phyloP scores from a whole-genome alignment of 1,284 basidiomycete genomes.

The Rhodotorula sp. region DNA sequence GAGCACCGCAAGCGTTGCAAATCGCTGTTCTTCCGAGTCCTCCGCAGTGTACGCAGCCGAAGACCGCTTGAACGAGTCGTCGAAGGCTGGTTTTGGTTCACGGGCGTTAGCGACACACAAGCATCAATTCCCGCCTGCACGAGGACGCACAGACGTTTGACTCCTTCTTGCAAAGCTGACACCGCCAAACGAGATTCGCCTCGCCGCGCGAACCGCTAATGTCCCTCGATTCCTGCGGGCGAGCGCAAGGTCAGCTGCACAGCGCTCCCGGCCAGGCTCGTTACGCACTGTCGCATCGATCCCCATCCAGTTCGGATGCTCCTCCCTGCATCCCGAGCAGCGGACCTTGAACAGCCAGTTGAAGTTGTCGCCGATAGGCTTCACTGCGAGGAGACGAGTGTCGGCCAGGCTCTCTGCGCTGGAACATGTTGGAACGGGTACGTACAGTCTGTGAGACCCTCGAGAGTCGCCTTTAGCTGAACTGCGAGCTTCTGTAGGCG shows the following conservation, averaged over 20 bases:
- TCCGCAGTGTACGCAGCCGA: slow-evolving; percentile 35
- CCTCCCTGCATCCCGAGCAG: slow-evolving; percentile 35
- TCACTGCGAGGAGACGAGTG: neutral
- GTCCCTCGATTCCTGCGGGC: slow-evolving; percentile 23
- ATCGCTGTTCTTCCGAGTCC: slow-evolving; percentile 34
- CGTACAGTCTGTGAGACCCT: slow-evolving; percentile 34
- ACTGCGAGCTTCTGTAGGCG: slow-evolving; percentile 33
- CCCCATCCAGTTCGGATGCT: slow-evolving; percentile 38
- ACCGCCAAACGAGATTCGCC: slow-evolving; percentile 40
- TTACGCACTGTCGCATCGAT: slow-evolving; percentile 32
- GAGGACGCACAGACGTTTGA: slow-evolving; percentile 31
- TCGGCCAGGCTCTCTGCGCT: neutral
- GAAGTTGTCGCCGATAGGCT: slow-evolving; percentile 38
- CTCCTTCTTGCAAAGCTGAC: slow-evolving; percentile 37
- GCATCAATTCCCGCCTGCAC: too few species aligned
- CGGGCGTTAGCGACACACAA: too few species aligned
- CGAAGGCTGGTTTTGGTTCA: slow-evolving; percentile 31
- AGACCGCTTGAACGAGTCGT: slow-evolving; percentile 32
- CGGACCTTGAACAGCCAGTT: slow-evolving; percentile 34
- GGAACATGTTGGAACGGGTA: neutral
- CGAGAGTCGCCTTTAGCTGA: slow-evolving; percentile 38
- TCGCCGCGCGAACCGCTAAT: slow-evolving; percentile 38
- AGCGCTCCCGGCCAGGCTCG: too few species aligned
- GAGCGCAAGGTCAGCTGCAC: neutral
- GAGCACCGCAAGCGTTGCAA: slow-evolving; percentile 32